Conservation (phyloP, 345 rosid genomes). For the Corchorus olitorius region DNA sequence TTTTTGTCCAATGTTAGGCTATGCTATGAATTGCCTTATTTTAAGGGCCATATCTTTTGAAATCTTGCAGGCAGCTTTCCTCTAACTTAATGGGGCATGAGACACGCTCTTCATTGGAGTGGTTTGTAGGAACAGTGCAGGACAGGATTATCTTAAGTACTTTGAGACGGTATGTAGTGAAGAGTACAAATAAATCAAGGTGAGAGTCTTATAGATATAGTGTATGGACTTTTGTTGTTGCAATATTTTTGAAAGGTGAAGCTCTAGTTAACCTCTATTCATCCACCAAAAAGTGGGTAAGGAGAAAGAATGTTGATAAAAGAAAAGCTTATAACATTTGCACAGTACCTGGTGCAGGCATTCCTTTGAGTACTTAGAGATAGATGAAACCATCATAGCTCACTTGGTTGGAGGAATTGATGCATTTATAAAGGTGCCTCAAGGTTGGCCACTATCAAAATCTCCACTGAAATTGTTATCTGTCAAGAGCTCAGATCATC, state of each 20-base stretch:
- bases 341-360: constrained; percentile 46
- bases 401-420: constrained; percentile 64
- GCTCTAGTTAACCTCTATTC: background rate
- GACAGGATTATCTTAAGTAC: constrained; percentile 65
- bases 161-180: constrained; percentile 55
- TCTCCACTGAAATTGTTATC: constrained; percentile 51
- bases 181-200: constrained; percentile 62
- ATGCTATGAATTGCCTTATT: constrained; percentile 13
- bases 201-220: constrained; percentile 28
- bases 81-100: constrained; percentile 42
- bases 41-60: constrained; percentile 12
- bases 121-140: constrained; percentile 70
- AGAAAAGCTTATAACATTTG: constrained; percentile 6
- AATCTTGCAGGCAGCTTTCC: constrained; percentile 51
- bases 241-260: background rate
- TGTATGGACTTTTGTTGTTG: background rate
- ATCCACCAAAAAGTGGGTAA: background rate
- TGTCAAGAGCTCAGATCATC: constrained; percentile 46
- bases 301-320: background rate
- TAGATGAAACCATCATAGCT: constrained; percentile 62
- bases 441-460: constrained; percentile 69
- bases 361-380: constrained; percentile 65
- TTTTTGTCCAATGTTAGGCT: background rate
- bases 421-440: constrained; percentile 57
- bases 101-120: constrained; percentile 57